These are phyloP conservation scores for Quercus suber DNA, from an alignment of 306 rosid species.

Conservation along the genomic window DNA sequence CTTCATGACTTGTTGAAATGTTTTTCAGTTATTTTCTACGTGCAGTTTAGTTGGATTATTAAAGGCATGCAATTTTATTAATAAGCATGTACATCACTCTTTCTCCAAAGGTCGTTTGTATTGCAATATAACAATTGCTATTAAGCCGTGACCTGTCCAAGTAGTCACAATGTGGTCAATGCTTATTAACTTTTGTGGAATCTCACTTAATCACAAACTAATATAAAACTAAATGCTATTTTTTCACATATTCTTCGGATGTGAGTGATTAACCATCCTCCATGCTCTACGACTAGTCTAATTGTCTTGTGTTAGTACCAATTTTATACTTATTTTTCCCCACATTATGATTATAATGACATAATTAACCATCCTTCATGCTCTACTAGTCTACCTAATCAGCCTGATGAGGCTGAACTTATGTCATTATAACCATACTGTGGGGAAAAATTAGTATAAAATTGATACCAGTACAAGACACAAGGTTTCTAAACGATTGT, in stretches of 20 bases:
- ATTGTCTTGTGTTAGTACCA: too few species aligned
- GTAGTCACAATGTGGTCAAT: background rate
- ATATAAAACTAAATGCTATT: background rate
- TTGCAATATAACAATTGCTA: background rate
- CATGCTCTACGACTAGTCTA: too few species aligned
- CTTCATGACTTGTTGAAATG: background rate
- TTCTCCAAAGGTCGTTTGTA: background rate
- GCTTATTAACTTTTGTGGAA: background rate
- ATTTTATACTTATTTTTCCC: too few species aligned
- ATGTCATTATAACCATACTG: too few species aligned
- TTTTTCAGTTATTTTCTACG: background rate
- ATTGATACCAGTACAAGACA: too few species aligned
- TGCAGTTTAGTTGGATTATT: background rate
- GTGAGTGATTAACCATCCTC: background rate
- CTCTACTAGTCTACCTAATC: background rate
- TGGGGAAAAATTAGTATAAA: too few species aligned
- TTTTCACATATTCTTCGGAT: background rate
- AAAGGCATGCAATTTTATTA: background rate
- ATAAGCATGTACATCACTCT: background rate
- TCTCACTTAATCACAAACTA: background rate
- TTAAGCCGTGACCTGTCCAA: background rate
- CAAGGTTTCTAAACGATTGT: too few species aligned
- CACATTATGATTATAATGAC: too few species aligned
- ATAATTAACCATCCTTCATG: background rate
- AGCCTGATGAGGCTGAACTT: background rate